These are phyloP conservation scores for Chytridiales sp. DNA, from an alignment of 371 early-diverging fungal species.

Conservation along the genomic window DNA sequence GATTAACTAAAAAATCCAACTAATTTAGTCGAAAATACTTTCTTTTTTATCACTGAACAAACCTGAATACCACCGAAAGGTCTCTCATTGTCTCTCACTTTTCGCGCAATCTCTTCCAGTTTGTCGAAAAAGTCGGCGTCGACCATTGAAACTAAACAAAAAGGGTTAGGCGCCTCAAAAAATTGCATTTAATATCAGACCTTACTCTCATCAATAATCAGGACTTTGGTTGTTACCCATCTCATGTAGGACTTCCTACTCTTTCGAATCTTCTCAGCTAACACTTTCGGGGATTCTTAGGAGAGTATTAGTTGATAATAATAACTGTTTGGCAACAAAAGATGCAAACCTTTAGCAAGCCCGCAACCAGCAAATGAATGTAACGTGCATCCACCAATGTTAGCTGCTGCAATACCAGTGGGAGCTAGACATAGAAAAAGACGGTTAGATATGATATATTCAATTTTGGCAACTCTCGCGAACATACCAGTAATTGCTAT, in stretches of 20 bases:
- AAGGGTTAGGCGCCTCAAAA: neutral
- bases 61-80: conserved; percentile 93
- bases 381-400: conserved; percentile 77
- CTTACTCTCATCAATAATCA: conserved; percentile 88
- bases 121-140: conserved; percentile 79
- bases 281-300: conserved; percentile 26
- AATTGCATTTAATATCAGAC: conserved; percentile 2
- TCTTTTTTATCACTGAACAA: neutral
- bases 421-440: conserved; percentile 54
- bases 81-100: conserved; percentile 39
- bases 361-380: conserved; percentile 82
- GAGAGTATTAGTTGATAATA: neutral
- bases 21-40: neutral
- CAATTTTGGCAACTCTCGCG: no score
- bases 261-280: conserved; percentile 52
- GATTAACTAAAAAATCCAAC: conserved; percentile 53
- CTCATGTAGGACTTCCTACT: conserved; percentile 35
- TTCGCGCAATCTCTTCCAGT: conserved; percentile 70
- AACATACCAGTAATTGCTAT: conserved; percentile 71
- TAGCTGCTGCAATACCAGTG: conserved; percentile 84
- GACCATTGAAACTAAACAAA: conserved; percentile 78
- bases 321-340: neutral
- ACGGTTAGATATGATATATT: conserved; percentile 2
- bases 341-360: conserved; percentile 50
- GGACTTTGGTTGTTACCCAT: conserved; percentile 65